Evolutionary conservation across 2,329 filamentous ascomycete species (phyloP).

Genomic region (Fusarium incarnatum): DNA sequence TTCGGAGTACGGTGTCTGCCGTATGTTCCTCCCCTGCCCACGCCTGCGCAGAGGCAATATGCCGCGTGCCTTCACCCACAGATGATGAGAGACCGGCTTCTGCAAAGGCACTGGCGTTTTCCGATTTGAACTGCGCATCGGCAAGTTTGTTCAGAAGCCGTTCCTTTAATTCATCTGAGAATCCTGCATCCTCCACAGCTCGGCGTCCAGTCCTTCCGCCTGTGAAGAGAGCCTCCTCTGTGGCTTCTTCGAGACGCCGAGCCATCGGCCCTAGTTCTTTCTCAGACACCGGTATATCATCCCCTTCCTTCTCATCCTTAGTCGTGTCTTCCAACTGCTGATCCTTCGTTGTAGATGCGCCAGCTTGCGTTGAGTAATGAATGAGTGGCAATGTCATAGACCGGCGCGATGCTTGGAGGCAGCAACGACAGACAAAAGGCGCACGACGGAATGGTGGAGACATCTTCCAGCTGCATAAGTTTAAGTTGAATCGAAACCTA

Average conservation of each 20-base stretch:
- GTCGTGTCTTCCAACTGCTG: slow-evolving; percentile 2
- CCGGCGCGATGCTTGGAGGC: slow-evolving; percentile 30
- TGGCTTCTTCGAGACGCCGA: slow-evolving; percentile 69
- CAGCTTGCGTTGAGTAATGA: slow-evolving; percentile 36
- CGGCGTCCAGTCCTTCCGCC: slow-evolving; percentile 70
- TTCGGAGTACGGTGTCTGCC: slow-evolving; percentile 82
- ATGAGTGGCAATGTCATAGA: slow-evolving; percentile 1
- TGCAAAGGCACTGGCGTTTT: slow-evolving; percentile 62
- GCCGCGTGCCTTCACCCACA: slow-evolving; percentile 75
- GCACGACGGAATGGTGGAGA: neutral
- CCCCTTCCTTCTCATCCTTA: neutral
- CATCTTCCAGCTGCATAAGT: neutral
- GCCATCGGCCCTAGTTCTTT: slow-evolving; percentile 61
- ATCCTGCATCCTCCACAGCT: slow-evolving; percentile 71
- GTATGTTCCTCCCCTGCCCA: slow-evolving; percentile 84
- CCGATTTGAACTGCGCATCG: slow-evolving; percentile 64
- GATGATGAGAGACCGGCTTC: slow-evolving; percentile 62
- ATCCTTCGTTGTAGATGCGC: slow-evolving; percentile 4
- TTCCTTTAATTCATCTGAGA: slow-evolving; percentile 71
- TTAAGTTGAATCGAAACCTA: neutral
- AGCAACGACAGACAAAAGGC: slow-evolving; percentile 37
- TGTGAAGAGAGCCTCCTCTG: slow-evolving; percentile 69
- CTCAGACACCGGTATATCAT: neutral
- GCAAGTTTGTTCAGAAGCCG: slow-evolving; percentile 68
- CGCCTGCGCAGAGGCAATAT: slow-evolving; percentile 73